Percentiles rank a stretch among this genome's conserved stretches.
Conservation (phyloP, 2,329 filamentous ascomycete genomes). For the Alternaria panax region DNA sequence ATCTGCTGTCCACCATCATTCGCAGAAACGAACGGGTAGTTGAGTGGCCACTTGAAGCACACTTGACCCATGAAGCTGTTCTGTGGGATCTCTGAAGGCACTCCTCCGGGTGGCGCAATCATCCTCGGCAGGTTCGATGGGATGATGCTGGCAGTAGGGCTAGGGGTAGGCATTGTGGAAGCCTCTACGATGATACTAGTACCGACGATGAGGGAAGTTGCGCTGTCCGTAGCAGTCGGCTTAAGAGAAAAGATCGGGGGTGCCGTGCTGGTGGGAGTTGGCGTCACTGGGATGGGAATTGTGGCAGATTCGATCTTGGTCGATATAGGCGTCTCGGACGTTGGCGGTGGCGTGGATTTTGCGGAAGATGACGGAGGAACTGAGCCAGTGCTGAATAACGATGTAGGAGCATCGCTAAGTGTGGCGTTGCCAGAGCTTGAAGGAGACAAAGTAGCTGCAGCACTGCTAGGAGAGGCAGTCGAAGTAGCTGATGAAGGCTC, state of each 20-base stretch:
- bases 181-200: slow-evolving; percentile 68
- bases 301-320: slow-evolving; percentile 20
- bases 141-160: slow-evolving; percentile 59
- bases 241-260: slow-evolving; percentile 52
- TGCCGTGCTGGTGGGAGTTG: slow-evolving; percentile 29
- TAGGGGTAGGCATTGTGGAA: slow-evolving; percentile 54
- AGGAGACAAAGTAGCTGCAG: slow-evolving; percentile 6
- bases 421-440: slow-evolving; percentile 21
- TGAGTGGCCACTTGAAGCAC: slow-evolving; percentile 80
- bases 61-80: slow-evolving; percentile 80
- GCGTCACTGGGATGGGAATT: slow-evolving; percentile 24
- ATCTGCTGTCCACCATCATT: slow-evolving; percentile 81
- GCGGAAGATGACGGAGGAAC: slow-evolving; percentile 1
- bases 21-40: slow-evolving; percentile 81
- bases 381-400: not conserved
- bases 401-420: slow-evolving; percentile 15
- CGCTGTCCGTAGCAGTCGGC: slow-evolving; percentile 56
- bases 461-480: slow-evolving; percentile 18
- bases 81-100: slow-evolving; percentile 60
- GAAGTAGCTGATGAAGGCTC: slow-evolving; percentile 14
- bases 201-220: slow-evolving; percentile 60
- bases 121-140: slow-evolving; percentile 74
- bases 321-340: slow-evolving; percentile 5
- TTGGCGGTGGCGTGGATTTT: slow-evolving; percentile 1
- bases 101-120: slow-evolving; percentile 73